Conservation (phyloP, 345 rosid genomes). For the Alliaria petiolata region DNA sequence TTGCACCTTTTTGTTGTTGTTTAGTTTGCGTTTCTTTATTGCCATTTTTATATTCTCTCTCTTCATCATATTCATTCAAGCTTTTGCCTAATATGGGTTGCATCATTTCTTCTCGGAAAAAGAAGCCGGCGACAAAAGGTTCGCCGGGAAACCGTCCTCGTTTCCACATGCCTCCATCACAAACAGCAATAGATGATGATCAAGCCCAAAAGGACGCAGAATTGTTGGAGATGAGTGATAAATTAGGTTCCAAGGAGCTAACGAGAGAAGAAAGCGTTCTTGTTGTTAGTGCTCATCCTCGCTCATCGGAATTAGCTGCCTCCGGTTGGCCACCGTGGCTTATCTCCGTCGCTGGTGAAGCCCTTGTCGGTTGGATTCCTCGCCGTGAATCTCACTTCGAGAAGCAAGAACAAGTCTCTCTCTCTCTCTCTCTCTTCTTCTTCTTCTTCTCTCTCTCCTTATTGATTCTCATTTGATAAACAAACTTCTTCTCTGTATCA, state of each 20-base stretch:
- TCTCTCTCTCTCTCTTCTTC: not conserved
- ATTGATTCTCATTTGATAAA: not conserved
- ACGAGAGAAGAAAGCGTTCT: constrained; percentile 24
- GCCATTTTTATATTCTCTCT: constrained; percentile 23
- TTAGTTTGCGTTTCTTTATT: constrained; percentile 13
- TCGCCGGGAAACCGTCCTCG: constrained; percentile 14
- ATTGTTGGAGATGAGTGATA: not conserved
- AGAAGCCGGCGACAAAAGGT: constrained; percentile 2
- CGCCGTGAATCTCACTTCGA: constrained; percentile 61
- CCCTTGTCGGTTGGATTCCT: constrained; percentile 83
- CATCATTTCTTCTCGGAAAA: constrained; percentile 10
- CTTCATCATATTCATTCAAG: constrained; percentile 9
- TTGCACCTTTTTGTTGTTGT: not conserved
- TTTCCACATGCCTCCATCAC: constrained; percentile 2
- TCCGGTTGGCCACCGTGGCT: constrained; percentile 98
- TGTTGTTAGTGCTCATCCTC: constrained; percentile 21
- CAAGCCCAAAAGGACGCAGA: not conserved
- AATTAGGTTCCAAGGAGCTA: constrained; percentile 17
- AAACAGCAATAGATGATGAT: not conserved
- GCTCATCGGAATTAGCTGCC: constrained; percentile 20
- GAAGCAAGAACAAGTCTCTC: constrained; percentile 68
- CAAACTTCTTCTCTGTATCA: constrained; percentile 22
- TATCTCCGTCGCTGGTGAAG: constrained; percentile 69
- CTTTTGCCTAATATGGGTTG: constrained; percentile 22
- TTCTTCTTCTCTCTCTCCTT: not conserved